Evolutionary conservation across 1,284 basidiomycete genomes (phyloP), one percentile per base, ranked within the genome.

Genomic region (Ustilago esculenta): DNA sequence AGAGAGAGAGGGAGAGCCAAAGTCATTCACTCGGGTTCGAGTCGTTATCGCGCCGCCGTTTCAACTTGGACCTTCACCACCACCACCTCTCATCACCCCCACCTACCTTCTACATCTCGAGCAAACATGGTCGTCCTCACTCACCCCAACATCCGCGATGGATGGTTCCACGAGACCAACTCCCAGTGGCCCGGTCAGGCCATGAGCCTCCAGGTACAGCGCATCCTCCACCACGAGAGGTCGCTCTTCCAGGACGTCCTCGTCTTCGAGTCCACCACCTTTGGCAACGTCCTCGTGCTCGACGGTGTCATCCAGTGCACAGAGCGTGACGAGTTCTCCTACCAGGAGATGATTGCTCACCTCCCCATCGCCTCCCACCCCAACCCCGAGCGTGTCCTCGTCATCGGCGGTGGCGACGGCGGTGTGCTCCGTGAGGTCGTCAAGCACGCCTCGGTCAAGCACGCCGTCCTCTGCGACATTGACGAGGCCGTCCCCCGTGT

Each of bases 301-400:
- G 96, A 98, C 83, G 93, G 94, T 61, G 93, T 91, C 66, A 92
- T 98, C 75, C 95, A 98, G 83, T 92, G 90, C 84, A 95, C 94
- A 2, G 95, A 98, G 85, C 89, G 94, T 49, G 95, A 98, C 83
- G 95, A 98, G 84, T 98, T 98, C 84, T 93, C 94, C 89, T 98
- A 98, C 84, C 96, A 98, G 83, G 95, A 99, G 85, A 98, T 98
- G 95, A 98, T 99, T 78, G 88, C 95, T 17, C 94, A 98, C 84
- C 85, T 99, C 45, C 95, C 95, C 33, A 87, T 98, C 71, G 90
- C 92, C 21, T 94, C 90, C 68, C 95, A 98, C 84, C 95, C 96
- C 25, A 92, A 97, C 86, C 96, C 95, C 1, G 90, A 92, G 85
- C 90, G 91, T 77, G 94, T 98, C 20, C 89, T 98, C 33, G 94